Evolutionary conservation across 2,329 filamentous ascomycete genomes (phyloP), one percentile per base, ranked within the genome.

Genomic region (Microdochium paspali): DNA sequence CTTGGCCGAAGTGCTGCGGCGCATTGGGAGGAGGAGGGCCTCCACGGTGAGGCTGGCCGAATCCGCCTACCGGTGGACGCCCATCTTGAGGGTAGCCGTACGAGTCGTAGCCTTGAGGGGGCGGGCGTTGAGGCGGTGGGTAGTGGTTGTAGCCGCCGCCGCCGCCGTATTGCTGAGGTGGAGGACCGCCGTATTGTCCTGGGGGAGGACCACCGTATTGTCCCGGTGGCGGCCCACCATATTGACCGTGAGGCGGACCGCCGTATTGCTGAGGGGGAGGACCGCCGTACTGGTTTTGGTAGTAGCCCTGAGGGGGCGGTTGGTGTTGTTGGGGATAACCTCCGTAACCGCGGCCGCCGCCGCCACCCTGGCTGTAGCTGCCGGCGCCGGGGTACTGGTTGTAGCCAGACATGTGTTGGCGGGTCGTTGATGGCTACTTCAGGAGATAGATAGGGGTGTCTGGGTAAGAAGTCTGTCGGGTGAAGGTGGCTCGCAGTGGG

Each of bases 1-100:
- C 84, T 53, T 82, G 75, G 45, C 84, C 82, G 55, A 85, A 85
- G 53, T 73, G 61, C 61, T 84, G 79, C 6, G 70, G 65, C 2
- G 65, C 67, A 3, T 65, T 61, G 0, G 77, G 76, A 13, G 76
- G 76, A 21, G 71, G 71, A 10, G 68, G 66, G 0, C 58, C 52
- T 53, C 56, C 59, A 54, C 57, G 58, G 32, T 62, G 58, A 6
- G 54, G 51, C 49, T 61, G 60, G 4, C 58, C 58, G 47, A 60
- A 62, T 18, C 59, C 61, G 44, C 63, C 56, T 47, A 49, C 49
- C 28, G 52, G 49, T 24, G 48, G 48, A 9, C 49, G 49, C 20
- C 48, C 48, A 39, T 57, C 50, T 49, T 64, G 56, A 21, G 70
- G 70, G 54, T 75, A 74, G 44, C 74, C 73, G 54, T 76, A 74